These are phyloP conservation scores for Trypanosoma congolense DNA, from an alignment of 208 protist genomes.

Conservation along the genomic window DNA sequence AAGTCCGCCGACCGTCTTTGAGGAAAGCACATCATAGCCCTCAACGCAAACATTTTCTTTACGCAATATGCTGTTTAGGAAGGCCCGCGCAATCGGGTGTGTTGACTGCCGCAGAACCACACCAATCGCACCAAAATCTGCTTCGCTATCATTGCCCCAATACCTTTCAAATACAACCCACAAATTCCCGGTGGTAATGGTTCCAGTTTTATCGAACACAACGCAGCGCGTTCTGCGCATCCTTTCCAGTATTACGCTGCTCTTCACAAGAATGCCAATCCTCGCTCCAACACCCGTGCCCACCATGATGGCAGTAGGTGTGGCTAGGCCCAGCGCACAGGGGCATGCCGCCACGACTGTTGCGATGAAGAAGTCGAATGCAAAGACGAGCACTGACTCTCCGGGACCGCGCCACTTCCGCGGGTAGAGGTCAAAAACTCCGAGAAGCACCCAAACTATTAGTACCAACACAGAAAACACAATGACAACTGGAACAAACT, in stretches of 20 bases:
- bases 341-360: conserved; percentile 96
- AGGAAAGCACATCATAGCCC: conserved; percentile 28
- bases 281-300: conserved; percentile 92
- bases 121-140: conserved; percentile 28
- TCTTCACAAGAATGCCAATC: conserved; percentile 93
- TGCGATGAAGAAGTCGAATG: conserved; percentile 92
- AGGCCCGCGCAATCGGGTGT: conserved; percentile 88
- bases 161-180: conserved; percentile 44
- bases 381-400: conserved; percentile 57
- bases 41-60: conserved; percentile 4
- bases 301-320: conserved; percentile 96
- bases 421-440: conserved; percentile 54
- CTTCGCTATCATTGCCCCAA: conserved; percentile 5
- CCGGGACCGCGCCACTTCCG: conserved; percentile 37
- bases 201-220: conserved; percentile 98
- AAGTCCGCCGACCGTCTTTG: conserved; percentile 39
- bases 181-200: conserved; percentile 91
- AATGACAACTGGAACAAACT: conserved; percentile 94
- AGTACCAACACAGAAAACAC: conserved; percentile 85
- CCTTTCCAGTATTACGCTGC: conserved; percentile 83
- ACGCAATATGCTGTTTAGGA: conserved; percentile 24
- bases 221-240: conserved; percentile 73
- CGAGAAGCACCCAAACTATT: conserved; percentile 85
- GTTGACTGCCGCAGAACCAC: conserved; percentile 62
- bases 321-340: conserved; percentile 95